Evolutionary conservation across 495 filamentous ascomycete genomes (phyloP).

Genomic region (Annulohypoxylon nitens): DNA sequence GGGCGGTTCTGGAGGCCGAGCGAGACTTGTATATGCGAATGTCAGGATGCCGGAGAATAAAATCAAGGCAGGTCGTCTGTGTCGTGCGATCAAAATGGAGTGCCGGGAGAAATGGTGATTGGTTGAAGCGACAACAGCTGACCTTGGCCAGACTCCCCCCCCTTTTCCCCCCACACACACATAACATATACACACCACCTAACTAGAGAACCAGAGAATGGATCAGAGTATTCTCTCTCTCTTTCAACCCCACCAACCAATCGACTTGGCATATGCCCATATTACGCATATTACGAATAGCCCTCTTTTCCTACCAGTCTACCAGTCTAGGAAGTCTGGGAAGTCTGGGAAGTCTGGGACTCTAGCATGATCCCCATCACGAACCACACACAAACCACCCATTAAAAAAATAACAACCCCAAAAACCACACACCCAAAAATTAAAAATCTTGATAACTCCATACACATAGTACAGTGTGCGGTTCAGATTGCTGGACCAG

Average conservation of each 20-base stretch:
- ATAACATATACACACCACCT: constrained; percentile 38
- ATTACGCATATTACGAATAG: constrained; percentile 17
- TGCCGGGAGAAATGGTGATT: constrained; percentile 43
- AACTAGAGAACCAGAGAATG: constrained; percentile 11
- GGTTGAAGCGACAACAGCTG: constrained; percentile 38
- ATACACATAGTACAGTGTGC: constrained; percentile 4
- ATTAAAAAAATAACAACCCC: background rate
- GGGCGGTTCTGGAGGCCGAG: constrained; percentile 29
- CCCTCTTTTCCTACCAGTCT: background rate
- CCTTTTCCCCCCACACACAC: constrained; percentile 36
- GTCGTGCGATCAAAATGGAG: constrained; percentile 43
- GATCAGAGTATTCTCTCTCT: constrained; percentile 13
- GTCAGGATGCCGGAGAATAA: constrained; percentile 36
- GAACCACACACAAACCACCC: constrained; percentile 13
- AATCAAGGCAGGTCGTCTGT: constrained; percentile 28
- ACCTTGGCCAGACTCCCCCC: constrained; percentile 36
- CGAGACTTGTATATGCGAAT: constrained; percentile 13
- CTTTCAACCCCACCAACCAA: constrained; percentile 21
- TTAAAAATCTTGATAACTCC: constrained; percentile 9
- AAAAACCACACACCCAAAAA: background rate
- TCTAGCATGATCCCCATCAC: constrained; percentile 28
- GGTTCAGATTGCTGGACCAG: constrained; percentile 7
- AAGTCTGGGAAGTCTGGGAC: background rate
- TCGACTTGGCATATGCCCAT: constrained; percentile 32
- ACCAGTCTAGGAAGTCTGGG: background rate